Percentiles rank a stretch among this genome's conserved stretches.
These are phyloP conservation scores for Plasmodium yoelii DNA, from an alignment of 169 alveolate genomes.

Conservation along the genomic window DNA sequence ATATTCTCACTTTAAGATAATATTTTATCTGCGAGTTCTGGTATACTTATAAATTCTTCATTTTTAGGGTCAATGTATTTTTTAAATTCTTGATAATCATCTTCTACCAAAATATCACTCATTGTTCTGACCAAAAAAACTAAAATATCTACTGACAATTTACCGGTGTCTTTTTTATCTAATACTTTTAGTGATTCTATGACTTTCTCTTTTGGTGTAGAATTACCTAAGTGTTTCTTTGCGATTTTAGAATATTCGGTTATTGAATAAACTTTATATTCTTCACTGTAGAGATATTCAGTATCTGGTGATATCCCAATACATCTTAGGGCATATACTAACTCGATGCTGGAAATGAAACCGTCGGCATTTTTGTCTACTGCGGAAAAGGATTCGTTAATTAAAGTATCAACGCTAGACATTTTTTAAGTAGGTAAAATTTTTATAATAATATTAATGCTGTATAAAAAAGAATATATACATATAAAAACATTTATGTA, in stretches of 20 bases:
- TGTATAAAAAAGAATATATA: slow-evolving; percentile 2
- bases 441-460: slow-evolving; percentile 4
- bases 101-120: slow-evolving; percentile 47
- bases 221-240: slow-evolving; percentile 39
- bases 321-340: slow-evolving; percentile 60
- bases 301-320: slow-evolving; percentile 32
- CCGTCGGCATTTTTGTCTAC: slow-evolving; percentile 49
- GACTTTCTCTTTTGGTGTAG: slow-evolving; percentile 45
- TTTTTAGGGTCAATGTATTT: slow-evolving; percentile 52
- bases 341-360: slow-evolving; percentile 9
- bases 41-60: slow-evolving; percentile 19
- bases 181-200: slow-evolving; percentile 25
- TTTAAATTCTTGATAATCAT: slow-evolving; percentile 42
- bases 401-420: slow-evolving; percentile 23
- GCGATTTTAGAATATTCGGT: slow-evolving; percentile 58
- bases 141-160: slow-evolving; percentile 12
- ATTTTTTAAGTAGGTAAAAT: slow-evolving; percentile 8
- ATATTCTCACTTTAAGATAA: slow-evolving; percentile 19
- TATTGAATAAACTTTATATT: slow-evolving; percentile 11
- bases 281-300: slow-evolving; percentile 5
- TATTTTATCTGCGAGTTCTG: slow-evolving; percentile 38
- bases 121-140: slow-evolving; percentile 42
- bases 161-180: slow-evolving; percentile 47
- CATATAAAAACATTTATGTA: neutral
- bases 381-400: slow-evolving; percentile 50